A percentile compares a stretch with the other conserved stretches of the same genome.
phyloP scores from a whole-genome alignment of 129 eudicot species.

The Erigeron canadensis region DNA sequence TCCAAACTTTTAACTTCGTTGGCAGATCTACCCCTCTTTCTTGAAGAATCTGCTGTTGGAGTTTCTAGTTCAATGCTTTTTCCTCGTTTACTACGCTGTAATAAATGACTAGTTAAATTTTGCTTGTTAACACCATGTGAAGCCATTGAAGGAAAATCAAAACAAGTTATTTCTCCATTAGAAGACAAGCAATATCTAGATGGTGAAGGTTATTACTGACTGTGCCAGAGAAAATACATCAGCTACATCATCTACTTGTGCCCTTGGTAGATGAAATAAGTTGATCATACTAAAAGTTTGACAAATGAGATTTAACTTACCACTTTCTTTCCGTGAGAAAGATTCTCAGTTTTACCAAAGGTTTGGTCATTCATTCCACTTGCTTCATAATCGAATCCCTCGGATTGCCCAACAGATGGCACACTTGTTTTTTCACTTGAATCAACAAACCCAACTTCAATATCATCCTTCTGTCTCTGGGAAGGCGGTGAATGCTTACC shows the following conservation, averaged over 20 bases:
- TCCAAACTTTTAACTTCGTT: constrained; percentile 29
- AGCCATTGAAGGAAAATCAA: not conserved
- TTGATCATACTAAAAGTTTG: not conserved
- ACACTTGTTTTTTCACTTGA: constrained; percentile 25
- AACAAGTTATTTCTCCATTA: not conserved
- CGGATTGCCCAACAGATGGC: constrained; percentile 26
- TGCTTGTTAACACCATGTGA: constrained; percentile 3
- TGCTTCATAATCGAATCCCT: constrained; percentile 25
- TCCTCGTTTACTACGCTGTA: constrained; percentile 49
- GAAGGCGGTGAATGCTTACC: constrained; percentile 25
- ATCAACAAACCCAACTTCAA: constrained; percentile 21
- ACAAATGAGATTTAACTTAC: constrained; percentile 39
- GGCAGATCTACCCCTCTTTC: constrained; percentile 33
- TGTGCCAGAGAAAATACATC: not conserved
- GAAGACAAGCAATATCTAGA: not conserved
- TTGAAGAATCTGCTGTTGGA: constrained; percentile 10
- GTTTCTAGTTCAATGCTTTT: constrained; percentile 18
- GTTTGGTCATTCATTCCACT: constrained; percentile 36
- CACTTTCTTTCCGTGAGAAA: constrained; percentile 48
- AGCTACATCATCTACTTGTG: not conserved
- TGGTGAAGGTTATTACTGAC: not conserved
- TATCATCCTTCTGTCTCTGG: constrained; percentile 35
- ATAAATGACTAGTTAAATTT: constrained; percentile 15
- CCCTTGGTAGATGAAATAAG: not conserved
- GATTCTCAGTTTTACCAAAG: constrained; percentile 36